Percentiles rank a stretch among this genome's conserved stretches.
Conservation (phyloP, 2,329 filamentous ascomycete genomes). For the Alternaria arbusti region DNA sequence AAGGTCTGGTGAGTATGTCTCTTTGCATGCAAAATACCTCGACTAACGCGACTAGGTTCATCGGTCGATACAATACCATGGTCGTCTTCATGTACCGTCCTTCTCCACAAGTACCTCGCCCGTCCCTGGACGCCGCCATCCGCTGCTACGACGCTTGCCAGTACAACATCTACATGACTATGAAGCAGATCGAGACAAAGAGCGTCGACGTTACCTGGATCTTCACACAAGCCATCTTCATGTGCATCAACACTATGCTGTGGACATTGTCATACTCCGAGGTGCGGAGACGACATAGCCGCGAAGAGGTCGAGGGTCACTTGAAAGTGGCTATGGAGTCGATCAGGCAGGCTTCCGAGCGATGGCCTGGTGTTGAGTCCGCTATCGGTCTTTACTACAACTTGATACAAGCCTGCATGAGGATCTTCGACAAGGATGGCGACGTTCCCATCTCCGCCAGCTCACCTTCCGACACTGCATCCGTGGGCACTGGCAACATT, state of each 20-base stretch:
- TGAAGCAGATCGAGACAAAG: slow-evolving; percentile 76
- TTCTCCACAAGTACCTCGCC: slow-evolving; percentile 88
- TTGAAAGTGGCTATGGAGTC: slow-evolving; percentile 78
- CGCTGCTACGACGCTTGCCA: slow-evolving; percentile 84
- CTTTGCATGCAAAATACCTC: not conserved
- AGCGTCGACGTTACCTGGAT: slow-evolving; percentile 92
- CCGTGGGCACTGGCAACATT: slow-evolving; percentile 47
- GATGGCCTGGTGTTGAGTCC: slow-evolving; percentile 89
- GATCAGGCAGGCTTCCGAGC: slow-evolving; percentile 78
- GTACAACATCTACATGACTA: slow-evolving; percentile 81
- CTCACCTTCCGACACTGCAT: slow-evolving; percentile 56
- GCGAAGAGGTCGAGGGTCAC: slow-evolving; percentile 77
- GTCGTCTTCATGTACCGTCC: slow-evolving; percentile 86
- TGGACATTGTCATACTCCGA: slow-evolving; percentile 91
- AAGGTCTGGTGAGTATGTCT: slow-evolving; percentile 72
- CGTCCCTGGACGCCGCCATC: slow-evolving; percentile 76
- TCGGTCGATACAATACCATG: slow-evolving; percentile 81
- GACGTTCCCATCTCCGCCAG: slow-evolving; percentile 57
- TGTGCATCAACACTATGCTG: slow-evolving; percentile 87
- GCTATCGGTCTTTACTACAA: slow-evolving; percentile 87
- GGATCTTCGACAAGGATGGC: slow-evolving; percentile 75
- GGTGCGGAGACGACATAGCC: slow-evolving; percentile 73
- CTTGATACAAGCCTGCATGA: slow-evolving; percentile 83
- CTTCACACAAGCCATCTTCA: slow-evolving; percentile 87
- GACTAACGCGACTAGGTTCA: slow-evolving; percentile 56